phyloP scores from a whole-genome alignment of 2,329 filamentous ascomycete species.

The Epichloe baconii region DNA sequence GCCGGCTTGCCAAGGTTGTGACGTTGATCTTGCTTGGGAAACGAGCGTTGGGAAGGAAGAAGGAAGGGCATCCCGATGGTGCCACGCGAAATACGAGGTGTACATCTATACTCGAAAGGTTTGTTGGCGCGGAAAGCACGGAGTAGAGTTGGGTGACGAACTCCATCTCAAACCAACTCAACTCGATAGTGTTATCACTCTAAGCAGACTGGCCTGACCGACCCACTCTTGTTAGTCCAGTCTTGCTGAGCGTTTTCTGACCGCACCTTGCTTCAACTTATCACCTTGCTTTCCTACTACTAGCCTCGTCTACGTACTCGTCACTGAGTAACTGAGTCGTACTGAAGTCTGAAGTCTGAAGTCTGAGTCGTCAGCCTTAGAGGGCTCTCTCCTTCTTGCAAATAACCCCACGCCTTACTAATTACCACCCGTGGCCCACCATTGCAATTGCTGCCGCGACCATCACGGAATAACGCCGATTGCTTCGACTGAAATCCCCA shows the following conservation, averaged over 20 bases:
- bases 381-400: slow-evolving; percentile 1
- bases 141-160: too few relatives aligned
- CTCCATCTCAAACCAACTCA: too few relatives aligned
- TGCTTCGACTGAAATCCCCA: slow-evolving; percentile 6
- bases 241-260: background rate
- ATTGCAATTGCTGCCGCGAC: slow-evolving; percentile 5
- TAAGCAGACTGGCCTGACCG: background rate
- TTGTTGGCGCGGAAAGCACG: too few relatives aligned
- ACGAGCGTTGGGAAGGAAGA: background rate
- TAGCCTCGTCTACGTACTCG: slow-evolving; percentile 1
- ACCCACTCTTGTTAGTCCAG: background rate
- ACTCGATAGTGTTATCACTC: too few relatives aligned
- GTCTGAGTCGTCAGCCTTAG: slow-evolving; percentile 4
- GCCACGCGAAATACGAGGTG: background rate
- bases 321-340: too few relatives aligned
- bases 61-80: background rate
- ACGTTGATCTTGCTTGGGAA: background rate
- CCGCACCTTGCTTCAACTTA: background rate
- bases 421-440: slow-evolving; percentile 4
- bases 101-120: background rate
- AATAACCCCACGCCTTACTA: slow-evolving; percentile 3
- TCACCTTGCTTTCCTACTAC: background rate
- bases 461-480: slow-evolving; percentile 8
- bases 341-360: too few relatives aligned
- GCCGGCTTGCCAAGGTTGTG: background rate